Conservation (phyloP, 2,329 filamentous ascomycete genomes). For the Fusarium tanahbumbuense region DNA sequence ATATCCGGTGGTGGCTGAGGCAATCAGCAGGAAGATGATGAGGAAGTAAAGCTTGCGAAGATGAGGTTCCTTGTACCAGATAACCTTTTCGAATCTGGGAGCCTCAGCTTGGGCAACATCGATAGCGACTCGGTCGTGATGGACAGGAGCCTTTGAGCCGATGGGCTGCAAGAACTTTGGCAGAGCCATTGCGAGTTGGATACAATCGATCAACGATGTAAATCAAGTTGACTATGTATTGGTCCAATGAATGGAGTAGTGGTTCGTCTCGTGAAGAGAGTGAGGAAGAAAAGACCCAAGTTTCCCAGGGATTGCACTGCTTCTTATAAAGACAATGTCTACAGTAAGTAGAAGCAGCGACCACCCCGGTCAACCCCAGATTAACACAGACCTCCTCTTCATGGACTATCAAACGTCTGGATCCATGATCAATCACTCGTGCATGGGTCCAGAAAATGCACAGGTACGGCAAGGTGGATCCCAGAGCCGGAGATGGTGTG, state of each 20-base stretch:
- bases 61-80: slow-evolving; percentile 67
- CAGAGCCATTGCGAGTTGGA: slow-evolving; percentile 36
- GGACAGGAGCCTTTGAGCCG: slow-evolving; percentile 36
- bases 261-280: slow-evolving; percentile 33
- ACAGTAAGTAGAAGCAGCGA: slow-evolving; percentile 3
- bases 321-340: slow-evolving; percentile 41
- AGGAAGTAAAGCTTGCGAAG: slow-evolving; percentile 67
- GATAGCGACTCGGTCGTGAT: slow-evolving; percentile 34
- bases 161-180: slow-evolving; percentile 42
- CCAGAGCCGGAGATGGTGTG: slow-evolving; percentile 34
- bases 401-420: slow-evolving; percentile 5
- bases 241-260: slow-evolving; percentile 6
- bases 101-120: slow-evolving; percentile 57
- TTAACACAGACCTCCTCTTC: slow-evolving; percentile 21
- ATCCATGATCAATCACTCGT: slow-evolving; percentile 7
- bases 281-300: background rate
- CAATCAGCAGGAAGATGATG: slow-evolving; percentile 66
- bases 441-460: slow-evolving; percentile 19
- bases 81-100: slow-evolving; percentile 65
- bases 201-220: slow-evolving; percentile 2
- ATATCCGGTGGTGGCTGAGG: slow-evolving; percentile 71
- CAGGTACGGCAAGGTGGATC: slow-evolving; percentile 32
- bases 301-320: slow-evolving; percentile 26
- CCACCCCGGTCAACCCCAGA: slow-evolving; percentile 1
- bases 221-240: slow-evolving; percentile 7